phyloP scores from a whole-genome alignment of 768 basidiomycete genomes.

The Hypsizygus marmoreus region DNA sequence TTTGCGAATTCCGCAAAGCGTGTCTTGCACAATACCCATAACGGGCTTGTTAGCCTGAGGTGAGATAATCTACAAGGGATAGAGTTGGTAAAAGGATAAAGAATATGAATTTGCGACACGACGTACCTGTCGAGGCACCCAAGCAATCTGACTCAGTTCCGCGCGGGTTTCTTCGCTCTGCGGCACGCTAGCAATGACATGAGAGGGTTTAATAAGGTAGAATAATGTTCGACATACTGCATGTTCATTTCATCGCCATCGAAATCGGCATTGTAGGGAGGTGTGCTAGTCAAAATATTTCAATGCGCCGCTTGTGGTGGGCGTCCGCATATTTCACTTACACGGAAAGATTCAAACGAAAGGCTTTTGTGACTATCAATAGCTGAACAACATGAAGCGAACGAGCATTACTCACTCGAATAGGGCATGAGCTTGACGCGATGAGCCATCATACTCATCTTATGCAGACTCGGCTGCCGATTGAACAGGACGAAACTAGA shows the following conservation, averaged over 20 bases:
- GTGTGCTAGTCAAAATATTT: slow-evolving; percentile 58
- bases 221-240: slow-evolving; percentile 83
- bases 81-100: slow-evolving; percentile 2
- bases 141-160: slow-evolving; percentile 96
- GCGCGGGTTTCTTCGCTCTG: slow-evolving; percentile 98
- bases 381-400: too few relatives aligned
- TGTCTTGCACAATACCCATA: slow-evolving; percentile 99
- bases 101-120: background rate
- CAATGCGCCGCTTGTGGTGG: slow-evolving; percentile 24
- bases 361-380: slow-evolving; percentile 55
- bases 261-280: slow-evolving; percentile 99
- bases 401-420: slow-evolving; percentile 86
- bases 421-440: slow-evolving; percentile 97
- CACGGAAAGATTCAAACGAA: slow-evolving; percentile 98
- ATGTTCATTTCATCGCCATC: slow-evolving; percentile 99
- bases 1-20: slow-evolving; percentile 95
- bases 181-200: slow-evolving; percentile 65
- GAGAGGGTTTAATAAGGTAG: too few relatives aligned
- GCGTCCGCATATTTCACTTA: slow-evolving; percentile 45
- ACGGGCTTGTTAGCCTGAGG: slow-evolving; percentile 99
- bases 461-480: slow-evolving; percentile 96
- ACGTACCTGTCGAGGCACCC: slow-evolving; percentile 93
- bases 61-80: slow-evolving; percentile 88
- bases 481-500: slow-evolving; percentile 90
- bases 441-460: slow-evolving; percentile 99